Conservation (phyloP, 345 rosid genomes). For the Pistacia integerrima region DNA sequence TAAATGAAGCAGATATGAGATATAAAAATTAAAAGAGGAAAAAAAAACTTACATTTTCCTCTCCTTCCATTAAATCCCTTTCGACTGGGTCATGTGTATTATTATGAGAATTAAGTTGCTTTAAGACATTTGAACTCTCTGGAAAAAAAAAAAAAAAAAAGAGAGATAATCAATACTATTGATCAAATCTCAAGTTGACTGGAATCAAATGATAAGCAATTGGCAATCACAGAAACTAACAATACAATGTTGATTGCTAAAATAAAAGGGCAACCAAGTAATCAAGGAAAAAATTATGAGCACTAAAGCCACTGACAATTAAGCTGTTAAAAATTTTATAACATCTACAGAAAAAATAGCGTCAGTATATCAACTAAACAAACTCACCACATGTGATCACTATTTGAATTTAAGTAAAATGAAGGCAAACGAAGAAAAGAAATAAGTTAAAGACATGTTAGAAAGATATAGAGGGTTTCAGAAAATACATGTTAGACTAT, state of each 20-base stretch:
- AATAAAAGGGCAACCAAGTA: neutral
- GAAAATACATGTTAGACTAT: neutral
- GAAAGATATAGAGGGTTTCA: neutral
- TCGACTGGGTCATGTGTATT: slow-evolving; percentile 23
- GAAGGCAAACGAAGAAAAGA: neutral
- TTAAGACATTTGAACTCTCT: slow-evolving; percentile 41
- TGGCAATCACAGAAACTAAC: too few species aligned
- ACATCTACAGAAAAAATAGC: neutral
- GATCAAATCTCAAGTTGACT: neutral
- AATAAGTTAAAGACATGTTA: neutral
- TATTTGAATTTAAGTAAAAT: neutral
- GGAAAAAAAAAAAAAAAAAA: slow-evolving; percentile 17
- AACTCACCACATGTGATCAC: neutral
- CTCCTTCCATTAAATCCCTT: slow-evolving; percentile 36
- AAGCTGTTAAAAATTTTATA: neutral
- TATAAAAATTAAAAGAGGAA: neutral
- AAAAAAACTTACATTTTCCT: slow-evolving; percentile 56
- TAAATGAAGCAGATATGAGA: slow-evolving; percentile 1
- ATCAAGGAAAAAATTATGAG: neutral
- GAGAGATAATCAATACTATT: neutral
- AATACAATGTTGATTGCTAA: neutral
- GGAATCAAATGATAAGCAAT: neutral
- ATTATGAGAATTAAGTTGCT: slow-evolving; percentile 38
- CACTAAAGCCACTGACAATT: neutral
- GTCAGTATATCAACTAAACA: neutral